A percentile compares a stretch with the other conserved stretches of the same genome.
These are phyloP conservation scores for Silene noctiflora DNA, from an alignment of 179 eudicot genomes.

Conservation along the genomic window DNA sequence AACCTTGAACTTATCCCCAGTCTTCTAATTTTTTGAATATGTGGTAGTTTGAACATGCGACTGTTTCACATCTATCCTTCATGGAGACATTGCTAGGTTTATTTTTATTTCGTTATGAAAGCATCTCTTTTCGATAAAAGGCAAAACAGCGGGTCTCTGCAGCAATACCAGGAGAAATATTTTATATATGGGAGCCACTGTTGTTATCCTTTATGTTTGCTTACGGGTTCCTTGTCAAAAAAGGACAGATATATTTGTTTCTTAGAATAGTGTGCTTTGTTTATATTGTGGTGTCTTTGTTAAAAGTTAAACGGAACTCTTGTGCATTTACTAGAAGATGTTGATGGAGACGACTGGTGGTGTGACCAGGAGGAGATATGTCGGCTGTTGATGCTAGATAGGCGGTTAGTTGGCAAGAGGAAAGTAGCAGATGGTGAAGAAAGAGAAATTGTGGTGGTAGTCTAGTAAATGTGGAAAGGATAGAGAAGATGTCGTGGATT, in stretches of 20 bases:
- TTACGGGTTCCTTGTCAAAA: neutral
- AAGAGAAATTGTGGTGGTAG: no score
- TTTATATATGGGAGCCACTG: neutral
- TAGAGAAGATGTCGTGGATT: neutral
- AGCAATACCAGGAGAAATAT: neutral
- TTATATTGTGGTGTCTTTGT: neutral
- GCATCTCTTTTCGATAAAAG: neutral
- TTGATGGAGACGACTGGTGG: no score
- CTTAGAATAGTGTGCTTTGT: neutral
- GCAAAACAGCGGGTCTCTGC: neutral
- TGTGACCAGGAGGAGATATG: no score
- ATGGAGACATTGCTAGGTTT: neutral
- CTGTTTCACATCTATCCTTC: neutral
- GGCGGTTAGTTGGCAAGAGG: no score
- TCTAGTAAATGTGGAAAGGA: no score
- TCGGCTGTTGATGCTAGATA: no score
- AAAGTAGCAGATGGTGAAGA: no score
- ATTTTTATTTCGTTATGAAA: neutral
- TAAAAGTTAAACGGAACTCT: neutral
- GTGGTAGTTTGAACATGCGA: neutral
- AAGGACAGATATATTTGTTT: neutral
- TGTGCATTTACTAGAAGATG: neutral
- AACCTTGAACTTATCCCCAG: neutral
- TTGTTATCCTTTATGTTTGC: neutral
- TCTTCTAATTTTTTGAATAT: neutral